Conservation (phyloP, 2,329 filamentous ascomycete species). For the Penicillium italicum region DNA sequence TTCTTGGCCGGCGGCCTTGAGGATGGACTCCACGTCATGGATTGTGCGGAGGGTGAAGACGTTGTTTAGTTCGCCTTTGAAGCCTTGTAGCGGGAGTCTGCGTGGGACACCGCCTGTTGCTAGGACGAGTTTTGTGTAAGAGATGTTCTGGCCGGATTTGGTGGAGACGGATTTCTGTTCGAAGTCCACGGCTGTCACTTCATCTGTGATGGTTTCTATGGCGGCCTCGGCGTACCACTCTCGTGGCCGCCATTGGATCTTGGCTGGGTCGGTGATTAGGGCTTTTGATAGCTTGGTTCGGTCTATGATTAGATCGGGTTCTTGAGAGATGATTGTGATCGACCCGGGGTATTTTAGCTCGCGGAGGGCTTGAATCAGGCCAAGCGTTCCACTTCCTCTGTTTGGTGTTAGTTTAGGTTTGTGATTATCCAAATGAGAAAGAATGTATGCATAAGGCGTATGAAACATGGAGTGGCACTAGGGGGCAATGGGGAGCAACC, state of each 20-base stretch:
- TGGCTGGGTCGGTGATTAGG: slow-evolving; percentile 73
- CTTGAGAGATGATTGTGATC: slow-evolving; percentile 78
- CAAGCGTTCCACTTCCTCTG: slow-evolving; percentile 77
- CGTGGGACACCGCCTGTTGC: slow-evolving; percentile 80
- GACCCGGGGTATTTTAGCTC: slow-evolving; percentile 74
- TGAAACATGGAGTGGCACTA: background rate
- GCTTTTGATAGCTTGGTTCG: slow-evolving; percentile 95
- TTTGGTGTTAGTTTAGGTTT: slow-evolving; percentile 2
- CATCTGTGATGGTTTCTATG: slow-evolving; percentile 55
- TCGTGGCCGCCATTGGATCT: slow-evolving; percentile 71
- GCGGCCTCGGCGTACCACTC: slow-evolving; percentile 69
- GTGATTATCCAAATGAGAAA: background rate
- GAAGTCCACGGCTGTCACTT: slow-evolving; percentile 75
- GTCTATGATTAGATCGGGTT: slow-evolving; percentile 85
- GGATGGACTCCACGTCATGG: slow-evolving; percentile 73
- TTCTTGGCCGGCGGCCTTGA: slow-evolving; percentile 66
- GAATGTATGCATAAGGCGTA: background rate
- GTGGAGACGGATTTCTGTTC: slow-evolving; percentile 68
- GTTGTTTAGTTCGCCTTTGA: slow-evolving; percentile 74
- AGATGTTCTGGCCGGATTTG: slow-evolving; percentile 64
- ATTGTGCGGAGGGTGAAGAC: slow-evolving; percentile 80
- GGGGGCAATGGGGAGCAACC: background rate
- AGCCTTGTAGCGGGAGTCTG: slow-evolving; percentile 73
- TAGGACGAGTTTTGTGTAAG: slow-evolving; percentile 85
- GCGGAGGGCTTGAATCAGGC: slow-evolving; percentile 76